phyloP scores from a whole-genome alignment of 148 eudicot genomes.

The Drosera capensis region DNA sequence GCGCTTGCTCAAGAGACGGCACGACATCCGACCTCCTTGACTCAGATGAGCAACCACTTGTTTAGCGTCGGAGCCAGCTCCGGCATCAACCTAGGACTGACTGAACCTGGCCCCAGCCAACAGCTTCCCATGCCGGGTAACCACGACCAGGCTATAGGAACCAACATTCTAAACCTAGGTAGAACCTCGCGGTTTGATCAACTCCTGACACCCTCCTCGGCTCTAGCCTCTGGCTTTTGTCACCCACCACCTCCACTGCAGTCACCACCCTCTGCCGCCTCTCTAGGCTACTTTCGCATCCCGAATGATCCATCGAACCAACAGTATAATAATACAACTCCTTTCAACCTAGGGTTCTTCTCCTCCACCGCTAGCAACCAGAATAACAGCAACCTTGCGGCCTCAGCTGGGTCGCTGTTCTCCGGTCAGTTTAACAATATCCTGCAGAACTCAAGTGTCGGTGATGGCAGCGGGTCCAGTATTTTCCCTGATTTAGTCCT shows the following conservation, averaged over 20 bases:
- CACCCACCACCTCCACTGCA: background rate
- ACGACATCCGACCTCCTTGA: constrained; percentile 31
- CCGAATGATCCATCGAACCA: background rate
- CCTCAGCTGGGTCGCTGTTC: no score
- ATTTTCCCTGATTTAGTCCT: background rate
- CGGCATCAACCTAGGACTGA: constrained; percentile 14
- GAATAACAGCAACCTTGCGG: background rate
- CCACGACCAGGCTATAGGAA: constrained; percentile 3
- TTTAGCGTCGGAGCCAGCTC: background rate
- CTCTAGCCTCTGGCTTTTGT: background rate
- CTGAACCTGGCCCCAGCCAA: no score
- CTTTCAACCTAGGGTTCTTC: background rate
- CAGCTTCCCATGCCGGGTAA: no score
- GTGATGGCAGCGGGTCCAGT: background rate
- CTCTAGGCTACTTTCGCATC: background rate
- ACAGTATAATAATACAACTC: background rate
- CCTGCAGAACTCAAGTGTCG: no score
- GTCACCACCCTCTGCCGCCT: background rate
- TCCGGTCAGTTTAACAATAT: background rate
- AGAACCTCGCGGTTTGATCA: background rate
- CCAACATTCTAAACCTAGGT: constrained; percentile 7
- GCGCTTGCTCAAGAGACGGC: constrained; percentile 64
- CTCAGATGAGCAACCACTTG: constrained; percentile 26
- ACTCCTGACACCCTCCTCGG: background rate
- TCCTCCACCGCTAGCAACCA: background rate